Base-by-base conservation (phyloP, 2,329 filamentous ascomycete genomes). In the Massarina eburnea region DNA sequence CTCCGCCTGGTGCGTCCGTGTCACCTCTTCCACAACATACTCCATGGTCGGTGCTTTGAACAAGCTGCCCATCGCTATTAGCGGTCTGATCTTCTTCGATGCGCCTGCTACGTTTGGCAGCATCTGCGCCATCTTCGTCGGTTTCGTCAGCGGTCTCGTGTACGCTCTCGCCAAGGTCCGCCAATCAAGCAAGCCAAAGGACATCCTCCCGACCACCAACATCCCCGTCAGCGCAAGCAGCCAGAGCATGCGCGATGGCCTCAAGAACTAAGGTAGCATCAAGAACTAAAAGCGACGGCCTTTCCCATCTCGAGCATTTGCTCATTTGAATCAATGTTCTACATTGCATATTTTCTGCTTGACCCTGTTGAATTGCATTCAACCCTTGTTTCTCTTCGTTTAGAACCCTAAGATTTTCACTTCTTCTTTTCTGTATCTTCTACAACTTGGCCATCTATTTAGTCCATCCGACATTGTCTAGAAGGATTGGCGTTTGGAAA, bases 21-120 rank as follows among this genome's bases (percentile, higher is more conserved):
- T 96, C 55, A 97, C 94, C 7, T 95, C 91, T 0, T 96, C 91
- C 15, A 99, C 94, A 8, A 99, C 94, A 2, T 99, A 97, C 78
- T 95, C 89, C 22, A 97, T 99, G 92, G 94, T 97, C 45, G 94
- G 94, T 52, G 90, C 92, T 15, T 80, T 99, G 64, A 99, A 99
- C 81, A 99, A 99, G 80, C 85, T 99, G 24, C 94, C 94, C 33
- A 91, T 99, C 59, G 94, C 94, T 44, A 72, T 99, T 57, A 92
- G 87, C 54, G 94, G 94, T 21, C 81, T 99, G 32, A 74, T 99
- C 62, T 99, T 99, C 80, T 99, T 99, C 74, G 83, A 94, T 52
- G 91, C 91, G 0, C 91, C 94, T 0, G 88, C 96, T 59, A 97
- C 94, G 0, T 81, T 96, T 51, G 91, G 90, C 59, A 94, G 89